phyloP scores from a whole-genome alignment of 2,329 filamentous ascomycete species.

The Massarina eburnea region DNA sequence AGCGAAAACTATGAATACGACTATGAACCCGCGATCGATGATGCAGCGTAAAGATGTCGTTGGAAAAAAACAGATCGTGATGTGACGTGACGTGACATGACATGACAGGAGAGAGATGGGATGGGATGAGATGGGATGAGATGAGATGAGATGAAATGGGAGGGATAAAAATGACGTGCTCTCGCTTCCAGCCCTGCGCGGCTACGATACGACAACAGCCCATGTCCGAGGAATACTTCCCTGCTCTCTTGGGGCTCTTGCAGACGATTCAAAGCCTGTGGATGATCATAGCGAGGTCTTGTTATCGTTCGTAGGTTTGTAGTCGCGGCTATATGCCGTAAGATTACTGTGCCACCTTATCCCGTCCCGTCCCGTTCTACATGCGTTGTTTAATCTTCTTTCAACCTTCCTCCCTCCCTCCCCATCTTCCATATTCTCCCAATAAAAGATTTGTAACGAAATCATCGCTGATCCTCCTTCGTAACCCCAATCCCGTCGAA shows the following conservation, averaged over 20 bases:
- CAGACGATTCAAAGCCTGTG: too few species aligned
- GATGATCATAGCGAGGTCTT: too few species aligned
- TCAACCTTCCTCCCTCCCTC: neutral
- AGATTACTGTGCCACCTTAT: too few species aligned
- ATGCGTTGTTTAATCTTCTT: neutral
- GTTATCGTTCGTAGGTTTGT: too few species aligned
- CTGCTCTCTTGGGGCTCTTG: too few species aligned
- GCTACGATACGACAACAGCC: neutral
- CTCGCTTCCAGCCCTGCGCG: neutral
- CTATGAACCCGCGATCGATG: neutral
- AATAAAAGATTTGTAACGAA: too few species aligned
- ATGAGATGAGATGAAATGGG: too few species aligned
- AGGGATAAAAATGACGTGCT: neutral
- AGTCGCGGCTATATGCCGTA: too few species aligned
- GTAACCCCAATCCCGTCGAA: conserved; percentile 13
- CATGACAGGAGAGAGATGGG: too few species aligned
- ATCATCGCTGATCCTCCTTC: conserved; percentile 1
- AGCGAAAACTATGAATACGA: too few species aligned
- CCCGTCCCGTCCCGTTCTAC: neutral
- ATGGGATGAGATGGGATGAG: too few species aligned
- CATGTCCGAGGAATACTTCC: neutral
- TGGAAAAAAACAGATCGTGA: neutral
- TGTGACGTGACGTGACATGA: neutral
- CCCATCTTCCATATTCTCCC: neutral
- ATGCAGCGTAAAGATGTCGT: neutral